These are phyloP conservation scores for Kodamaea hsintzibuensis DNA, from an alignment of 805 yeast genomes.

Conservation along the genomic window DNA sequence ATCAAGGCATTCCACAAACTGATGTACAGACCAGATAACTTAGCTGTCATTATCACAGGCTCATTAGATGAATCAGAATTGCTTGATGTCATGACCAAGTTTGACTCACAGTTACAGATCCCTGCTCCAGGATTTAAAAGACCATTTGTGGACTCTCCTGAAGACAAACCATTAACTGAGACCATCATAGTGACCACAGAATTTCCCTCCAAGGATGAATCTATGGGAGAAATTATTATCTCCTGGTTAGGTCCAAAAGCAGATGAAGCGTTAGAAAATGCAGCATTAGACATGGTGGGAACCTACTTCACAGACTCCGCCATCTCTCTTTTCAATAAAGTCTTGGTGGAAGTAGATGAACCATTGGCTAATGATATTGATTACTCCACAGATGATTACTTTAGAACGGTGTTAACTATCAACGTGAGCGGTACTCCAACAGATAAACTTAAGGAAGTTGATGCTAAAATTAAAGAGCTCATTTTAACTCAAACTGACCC, in stretches of 20 bases:
- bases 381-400: constrained; percentile 72
- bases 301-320: constrained; percentile 77
- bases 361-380: constrained; percentile 77
- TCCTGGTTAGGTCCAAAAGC: constrained; percentile 83
- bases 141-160: constrained; percentile 77
- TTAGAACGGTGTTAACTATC: constrained; percentile 58
- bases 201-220: constrained; percentile 89
- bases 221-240: constrained; percentile 71
- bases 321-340: constrained; percentile 68
- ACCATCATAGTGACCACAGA: constrained; percentile 52
- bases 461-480: constrained; percentile 48
- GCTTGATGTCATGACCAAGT: constrained; percentile 54
- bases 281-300: constrained; percentile 72
- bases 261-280: constrained; percentile 49
- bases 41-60: constrained; percentile 84
- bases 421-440: constrained; percentile 76
- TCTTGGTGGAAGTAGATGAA: constrained; percentile 76
- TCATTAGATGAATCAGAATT: constrained; percentile 76
- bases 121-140: constrained; percentile 42
- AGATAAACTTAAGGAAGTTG: constrained; percentile 55
- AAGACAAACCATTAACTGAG: constrained; percentile 41
- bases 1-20: constrained; percentile 73
- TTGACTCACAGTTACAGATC: constrained; percentile 59
- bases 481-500: constrained; percentile 53
- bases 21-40: constrained; percentile 78